These are phyloP conservation scores for Dalechampia spathulata DNA, from an alignment of 441 rosid genomes.

Conservation along the genomic window DNA sequence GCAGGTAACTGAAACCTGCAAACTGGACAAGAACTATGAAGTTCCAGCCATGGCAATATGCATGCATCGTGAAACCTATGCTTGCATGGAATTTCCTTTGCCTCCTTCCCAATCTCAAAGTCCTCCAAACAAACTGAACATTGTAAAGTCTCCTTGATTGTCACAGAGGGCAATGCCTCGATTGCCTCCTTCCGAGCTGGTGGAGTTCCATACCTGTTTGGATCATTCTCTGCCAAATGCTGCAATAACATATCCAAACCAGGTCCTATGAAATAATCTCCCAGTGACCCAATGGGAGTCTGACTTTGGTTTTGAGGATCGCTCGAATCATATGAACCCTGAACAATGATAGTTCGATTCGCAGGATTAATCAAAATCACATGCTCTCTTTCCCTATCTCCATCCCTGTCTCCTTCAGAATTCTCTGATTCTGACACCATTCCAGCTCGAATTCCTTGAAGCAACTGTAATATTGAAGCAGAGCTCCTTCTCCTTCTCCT, in stretches of 20 bases:
- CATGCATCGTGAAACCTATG: slow-evolving; percentile 65
- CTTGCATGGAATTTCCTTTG: slow-evolving; percentile 75
- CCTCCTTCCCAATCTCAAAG: slow-evolving; percentile 49
- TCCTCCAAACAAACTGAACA: slow-evolving; percentile 74
- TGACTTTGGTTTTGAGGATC: slow-evolving; percentile 33
- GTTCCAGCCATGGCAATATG: slow-evolving; percentile 65
- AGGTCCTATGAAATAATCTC: slow-evolving; percentile 66
- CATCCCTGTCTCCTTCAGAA: slow-evolving; percentile 35
- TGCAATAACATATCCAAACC: slow-evolving; percentile 68
- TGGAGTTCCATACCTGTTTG: slow-evolving; percentile 66
- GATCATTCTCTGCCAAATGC: slow-evolving; percentile 67
- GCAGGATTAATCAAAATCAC: slow-evolving; percentile 63
- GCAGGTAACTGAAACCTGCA: slow-evolving; percentile 63
- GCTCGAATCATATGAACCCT: slow-evolving; percentile 35
- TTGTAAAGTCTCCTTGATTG: slow-evolving; percentile 39
- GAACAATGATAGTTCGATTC: slow-evolving; percentile 58
- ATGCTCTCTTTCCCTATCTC: slow-evolving; percentile 45
- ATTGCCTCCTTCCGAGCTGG: slow-evolving; percentile 62
- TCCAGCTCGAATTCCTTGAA: slow-evolving; percentile 71
- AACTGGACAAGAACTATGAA: slow-evolving; percentile 69
- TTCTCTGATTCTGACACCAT: slow-evolving; percentile 55
- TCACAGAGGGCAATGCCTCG: slow-evolving; percentile 41
- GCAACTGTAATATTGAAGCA: slow-evolving; percentile 54
- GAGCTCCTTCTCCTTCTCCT: slow-evolving; percentile 74
- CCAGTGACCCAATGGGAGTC: slow-evolving; percentile 45